These are phyloP conservation scores for Pachysolen tannophilus DNA, from an alignment of 805 yeast species.

Conservation along the genomic window DNA sequence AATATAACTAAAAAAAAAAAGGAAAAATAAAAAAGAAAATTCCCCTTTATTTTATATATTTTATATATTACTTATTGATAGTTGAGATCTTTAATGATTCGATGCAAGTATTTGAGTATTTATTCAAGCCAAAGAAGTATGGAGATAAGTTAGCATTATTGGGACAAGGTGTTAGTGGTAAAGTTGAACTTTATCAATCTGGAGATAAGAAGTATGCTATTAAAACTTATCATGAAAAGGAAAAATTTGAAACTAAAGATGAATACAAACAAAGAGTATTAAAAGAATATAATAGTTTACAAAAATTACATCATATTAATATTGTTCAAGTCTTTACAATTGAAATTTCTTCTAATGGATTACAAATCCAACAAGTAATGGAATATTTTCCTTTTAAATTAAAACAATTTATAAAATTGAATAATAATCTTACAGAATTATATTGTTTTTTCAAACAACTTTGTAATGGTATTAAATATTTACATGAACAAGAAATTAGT, in stretches of 20 bases:
- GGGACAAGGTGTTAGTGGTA: conserved; percentile 27
- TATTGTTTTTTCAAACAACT: conserved; percentile 34
- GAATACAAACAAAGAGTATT: conserved; percentile 31
- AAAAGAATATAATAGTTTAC: conserved; percentile 28
- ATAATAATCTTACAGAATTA: conserved; percentile 10
- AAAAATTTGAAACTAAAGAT: conserved; percentile 27
- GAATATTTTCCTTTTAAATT: conserved; percentile 27
- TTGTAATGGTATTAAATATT: conserved; percentile 25
- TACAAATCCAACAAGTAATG: conserved; percentile 20
- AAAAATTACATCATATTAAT: conserved; percentile 22
- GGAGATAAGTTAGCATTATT: conserved; percentile 14
- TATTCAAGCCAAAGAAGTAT: too few relatives aligned
- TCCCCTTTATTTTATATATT: too few relatives aligned
- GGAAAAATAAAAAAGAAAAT: too few relatives aligned
- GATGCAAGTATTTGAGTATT: too few relatives aligned
- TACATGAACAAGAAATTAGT: conserved; percentile 30
- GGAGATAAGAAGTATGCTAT: conserved; percentile 26
- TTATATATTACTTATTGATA: too few relatives aligned
- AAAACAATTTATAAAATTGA: conserved; percentile 13
- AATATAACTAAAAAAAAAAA: too few relatives aligned
- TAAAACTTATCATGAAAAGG: conserved; percentile 34
- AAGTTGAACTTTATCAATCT: conserved; percentile 23
- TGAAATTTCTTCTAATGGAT: conserved; percentile 17
- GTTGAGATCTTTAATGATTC: too few relatives aligned
- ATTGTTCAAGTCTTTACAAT: conserved; percentile 27